Percentiles rank a stretch among this genome's conserved stretches.
Conservation (phyloP, 495 filamentous ascomycete genomes). For the Letharia columbiana region DNA sequence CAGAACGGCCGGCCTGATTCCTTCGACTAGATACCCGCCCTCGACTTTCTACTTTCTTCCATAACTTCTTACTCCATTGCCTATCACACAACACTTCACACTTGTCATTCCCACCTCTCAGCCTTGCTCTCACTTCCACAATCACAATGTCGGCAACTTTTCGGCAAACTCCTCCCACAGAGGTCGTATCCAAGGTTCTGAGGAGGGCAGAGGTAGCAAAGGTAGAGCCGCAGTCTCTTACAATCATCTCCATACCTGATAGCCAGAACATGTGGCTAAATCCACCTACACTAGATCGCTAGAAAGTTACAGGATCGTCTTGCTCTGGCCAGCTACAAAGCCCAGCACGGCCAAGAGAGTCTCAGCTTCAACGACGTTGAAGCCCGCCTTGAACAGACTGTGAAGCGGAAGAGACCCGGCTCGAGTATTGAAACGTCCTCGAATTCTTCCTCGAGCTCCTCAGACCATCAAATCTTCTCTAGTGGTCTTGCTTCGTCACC, state of each 20-base stretch:
- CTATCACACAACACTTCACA: not conserved
- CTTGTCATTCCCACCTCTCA: not conserved
- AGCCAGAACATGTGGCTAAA: not conserved
- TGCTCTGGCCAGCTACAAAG: conserved; percentile 92
- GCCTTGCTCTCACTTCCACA: not conserved
- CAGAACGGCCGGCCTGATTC: not conserved
- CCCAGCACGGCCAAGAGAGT: conserved; percentile 80
- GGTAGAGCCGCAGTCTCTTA: conserved; percentile 40
- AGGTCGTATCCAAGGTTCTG: conserved; percentile 60
- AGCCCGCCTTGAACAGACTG: conserved; percentile 61
- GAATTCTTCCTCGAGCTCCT: conserved; percentile 69
- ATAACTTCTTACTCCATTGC: not conserved
- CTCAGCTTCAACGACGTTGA: conserved; percentile 67
- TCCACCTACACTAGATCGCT: conserved; percentile 57
- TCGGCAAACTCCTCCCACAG: conserved; percentile 42
- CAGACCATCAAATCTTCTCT: conserved; percentile 47
- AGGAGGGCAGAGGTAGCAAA: conserved; percentile 74
- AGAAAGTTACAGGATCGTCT: conserved; percentile 83
- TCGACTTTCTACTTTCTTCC: not conserved
- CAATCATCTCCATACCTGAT: not conserved
- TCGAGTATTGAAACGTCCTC: conserved; percentile 60
- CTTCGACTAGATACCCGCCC: not conserved
- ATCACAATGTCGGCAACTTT: conserved; percentile 27
- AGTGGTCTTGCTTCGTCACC: conserved; percentile 54
- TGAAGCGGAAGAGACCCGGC: conserved; percentile 53